These are phyloP conservation scores for Starmerella ratchasimensis DNA, from an alignment of 805 yeast genomes.

Conservation along the genomic window DNA sequence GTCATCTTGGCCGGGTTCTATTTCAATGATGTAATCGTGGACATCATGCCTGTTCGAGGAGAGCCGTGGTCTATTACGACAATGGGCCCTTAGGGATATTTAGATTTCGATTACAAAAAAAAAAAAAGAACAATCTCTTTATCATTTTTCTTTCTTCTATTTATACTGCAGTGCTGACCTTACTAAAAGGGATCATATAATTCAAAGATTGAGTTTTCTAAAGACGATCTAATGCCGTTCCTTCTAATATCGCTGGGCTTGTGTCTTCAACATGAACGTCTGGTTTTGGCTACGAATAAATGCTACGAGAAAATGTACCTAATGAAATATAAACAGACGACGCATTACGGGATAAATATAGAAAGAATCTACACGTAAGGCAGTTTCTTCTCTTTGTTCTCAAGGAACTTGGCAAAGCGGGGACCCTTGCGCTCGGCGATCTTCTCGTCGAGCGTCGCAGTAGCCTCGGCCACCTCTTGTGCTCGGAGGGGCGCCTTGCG, in stretches of 20 bases:
- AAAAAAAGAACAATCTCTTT: neutral
- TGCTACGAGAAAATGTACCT: too few species aligned
- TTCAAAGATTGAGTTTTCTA: neutral
- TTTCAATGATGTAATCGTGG: conserved; percentile 37
- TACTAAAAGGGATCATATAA: too few species aligned
- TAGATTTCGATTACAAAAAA: neutral
- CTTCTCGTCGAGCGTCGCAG: conserved; percentile 51
- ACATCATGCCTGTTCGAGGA: conserved; percentile 6
- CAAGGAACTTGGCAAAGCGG: conserved; percentile 21
- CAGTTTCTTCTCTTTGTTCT: conserved; percentile 7
- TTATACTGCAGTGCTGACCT: too few species aligned
- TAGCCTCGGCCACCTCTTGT: conserved; percentile 49
- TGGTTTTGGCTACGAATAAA: too few species aligned
- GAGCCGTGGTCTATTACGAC: neutral
- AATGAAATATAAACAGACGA: too few species aligned
- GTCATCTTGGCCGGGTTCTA: conserved; percentile 73
- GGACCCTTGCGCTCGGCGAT: conserved; percentile 52
- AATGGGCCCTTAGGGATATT: neutral
- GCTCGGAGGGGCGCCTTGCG: conserved; percentile 42
- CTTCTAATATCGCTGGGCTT: too few species aligned
- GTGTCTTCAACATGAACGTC: too few species aligned
- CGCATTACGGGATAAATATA: neutral
- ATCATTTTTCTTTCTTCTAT: neutral
- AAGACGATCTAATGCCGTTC: too few species aligned
- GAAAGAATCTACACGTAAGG: neutral